Evolutionary conservation across 495 filamentous ascomycete genomes (phyloP).

Genomic region (Penicillium taxi): DNA sequence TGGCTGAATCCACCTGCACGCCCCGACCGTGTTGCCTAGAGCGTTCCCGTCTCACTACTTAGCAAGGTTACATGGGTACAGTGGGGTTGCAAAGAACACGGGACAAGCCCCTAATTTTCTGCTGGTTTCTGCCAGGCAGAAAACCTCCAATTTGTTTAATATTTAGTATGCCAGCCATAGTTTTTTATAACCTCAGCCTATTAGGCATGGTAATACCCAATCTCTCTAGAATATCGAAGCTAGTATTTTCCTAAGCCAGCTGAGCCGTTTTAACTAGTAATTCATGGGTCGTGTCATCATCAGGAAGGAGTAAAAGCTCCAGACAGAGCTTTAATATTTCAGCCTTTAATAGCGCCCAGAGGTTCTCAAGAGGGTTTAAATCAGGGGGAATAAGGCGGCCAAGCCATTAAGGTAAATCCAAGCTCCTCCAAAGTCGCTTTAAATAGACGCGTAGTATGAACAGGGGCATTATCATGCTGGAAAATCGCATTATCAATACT

Average conservation of each 20-base stretch:
- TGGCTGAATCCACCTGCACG: too few species aligned
- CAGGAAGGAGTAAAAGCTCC: slow-evolving; percentile 2
- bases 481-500: not conserved
- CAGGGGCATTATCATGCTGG: not conserved
- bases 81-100: too few species aligned
- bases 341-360: slow-evolving; percentile 14
- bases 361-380: slow-evolving; percentile 23
- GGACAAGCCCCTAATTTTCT: too few species aligned
- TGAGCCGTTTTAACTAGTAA: slow-evolving; percentile 1
- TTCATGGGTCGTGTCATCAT: slow-evolving; percentile 1
- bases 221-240: too few species aligned
- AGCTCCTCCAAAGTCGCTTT: slow-evolving; percentile 9
- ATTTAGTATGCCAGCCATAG: too few species aligned
- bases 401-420: slow-evolving; percentile 11
- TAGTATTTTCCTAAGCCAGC: slow-evolving; percentile 1
- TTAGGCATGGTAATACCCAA: too few species aligned
- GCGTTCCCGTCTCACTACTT: too few species aligned
- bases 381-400: slow-evolving; percentile 19
- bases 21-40: too few species aligned
- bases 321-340: slow-evolving; percentile 4
- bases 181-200: too few species aligned
- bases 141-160: too few species aligned
- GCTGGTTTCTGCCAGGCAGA: too few species aligned
- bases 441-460: slow-evolving; percentile 10
- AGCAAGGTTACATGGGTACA: too few species aligned